Evolutionary conservation across 2,329 filamentous ascomycete species (phyloP).

Genomic region (Talaromyces sp.): DNA sequence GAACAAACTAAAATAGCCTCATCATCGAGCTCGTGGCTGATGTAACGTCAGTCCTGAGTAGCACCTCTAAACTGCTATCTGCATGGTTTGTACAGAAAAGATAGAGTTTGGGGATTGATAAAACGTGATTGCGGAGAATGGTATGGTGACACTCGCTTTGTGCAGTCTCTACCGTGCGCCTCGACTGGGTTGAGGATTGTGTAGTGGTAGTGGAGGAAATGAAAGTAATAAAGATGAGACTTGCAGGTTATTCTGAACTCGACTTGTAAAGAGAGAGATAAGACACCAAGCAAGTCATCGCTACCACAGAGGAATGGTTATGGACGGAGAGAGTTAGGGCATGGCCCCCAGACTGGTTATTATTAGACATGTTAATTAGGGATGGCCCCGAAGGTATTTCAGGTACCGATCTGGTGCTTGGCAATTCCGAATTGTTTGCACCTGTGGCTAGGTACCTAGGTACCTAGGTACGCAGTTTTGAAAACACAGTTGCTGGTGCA

Average conservation of each 20-base stretch:
- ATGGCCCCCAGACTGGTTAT: neutral
- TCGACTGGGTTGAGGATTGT: too few relatives aligned
- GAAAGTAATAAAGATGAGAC: neutral
- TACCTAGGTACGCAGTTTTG: neutral
- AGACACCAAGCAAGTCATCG: too few relatives aligned
- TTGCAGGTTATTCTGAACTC: neutral
- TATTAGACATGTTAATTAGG: too few relatives aligned
- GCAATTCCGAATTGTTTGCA: neutral
- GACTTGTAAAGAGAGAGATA: neutral
- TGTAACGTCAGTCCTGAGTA: slow-evolving; percentile 3
- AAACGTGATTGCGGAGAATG: slow-evolving; percentile 2
- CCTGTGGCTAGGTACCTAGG: too few relatives aligned
- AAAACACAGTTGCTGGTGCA: neutral
- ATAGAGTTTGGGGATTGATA: neutral
- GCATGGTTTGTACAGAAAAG: too few relatives aligned
- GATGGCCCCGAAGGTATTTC: neutral
- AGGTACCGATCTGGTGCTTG: neutral
- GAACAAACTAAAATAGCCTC: neutral
- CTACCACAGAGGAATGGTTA: too few relatives aligned
- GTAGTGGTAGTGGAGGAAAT: neutral
- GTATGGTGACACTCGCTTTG: slow-evolving; percentile 5
- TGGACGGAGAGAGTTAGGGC: neutral
- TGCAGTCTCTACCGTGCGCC: too few relatives aligned
- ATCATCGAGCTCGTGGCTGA: neutral
- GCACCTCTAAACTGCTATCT: neutral